These are phyloP conservation scores for Nicotiana undulata DNA, from an alignment of 257 asterid species.

Conservation along the genomic window DNA sequence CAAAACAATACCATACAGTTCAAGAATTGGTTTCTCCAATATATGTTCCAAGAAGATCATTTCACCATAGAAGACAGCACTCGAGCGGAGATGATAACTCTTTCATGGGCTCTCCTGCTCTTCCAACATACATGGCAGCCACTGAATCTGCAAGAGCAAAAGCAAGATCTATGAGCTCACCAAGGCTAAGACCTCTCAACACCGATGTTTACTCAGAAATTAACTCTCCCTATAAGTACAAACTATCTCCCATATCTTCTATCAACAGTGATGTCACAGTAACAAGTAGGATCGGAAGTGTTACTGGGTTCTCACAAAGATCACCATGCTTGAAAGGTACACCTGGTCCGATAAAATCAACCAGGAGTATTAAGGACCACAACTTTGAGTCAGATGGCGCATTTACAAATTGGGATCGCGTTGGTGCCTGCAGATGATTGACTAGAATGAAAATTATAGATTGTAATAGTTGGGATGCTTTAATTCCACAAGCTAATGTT, in stretches of 20 bases:
- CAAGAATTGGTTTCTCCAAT: slow-evolving; percentile 32
- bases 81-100: slow-evolving; percentile 54
- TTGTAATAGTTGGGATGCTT: neutral
- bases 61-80: slow-evolving; percentile 62
- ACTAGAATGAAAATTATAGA: neutral
- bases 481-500: neutral
- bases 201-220: slow-evolving; percentile 69
- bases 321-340: slow-evolving; percentile 60
- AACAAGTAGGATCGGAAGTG: slow-evolving; percentile 49
- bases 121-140: slow-evolving; percentile 92
- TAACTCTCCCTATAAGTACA: slow-evolving; percentile 73
- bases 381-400: slow-evolving; percentile 22
- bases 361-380: slow-evolving; percentile 31
- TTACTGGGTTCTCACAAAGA: slow-evolving; percentile 35
- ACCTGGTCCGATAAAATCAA: slow-evolving; percentile 57
- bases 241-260: slow-evolving; percentile 76
- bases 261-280: slow-evolving; percentile 71
- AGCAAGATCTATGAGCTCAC: slow-evolving; percentile 76
- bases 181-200: slow-evolving; percentile 64
- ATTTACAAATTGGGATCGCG: slow-evolving; percentile 2
- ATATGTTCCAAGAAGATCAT: slow-evolving; percentile 37
- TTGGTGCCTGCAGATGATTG: neutral
- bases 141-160: slow-evolving; percentile 87
- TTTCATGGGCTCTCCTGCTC: slow-evolving; percentile 41
- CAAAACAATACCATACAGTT: slow-evolving; percentile 41